Evolutionary conservation across 2,329 filamentous ascomycete genomes (phyloP).

Genomic region (Zasmidium cellare): DNA sequence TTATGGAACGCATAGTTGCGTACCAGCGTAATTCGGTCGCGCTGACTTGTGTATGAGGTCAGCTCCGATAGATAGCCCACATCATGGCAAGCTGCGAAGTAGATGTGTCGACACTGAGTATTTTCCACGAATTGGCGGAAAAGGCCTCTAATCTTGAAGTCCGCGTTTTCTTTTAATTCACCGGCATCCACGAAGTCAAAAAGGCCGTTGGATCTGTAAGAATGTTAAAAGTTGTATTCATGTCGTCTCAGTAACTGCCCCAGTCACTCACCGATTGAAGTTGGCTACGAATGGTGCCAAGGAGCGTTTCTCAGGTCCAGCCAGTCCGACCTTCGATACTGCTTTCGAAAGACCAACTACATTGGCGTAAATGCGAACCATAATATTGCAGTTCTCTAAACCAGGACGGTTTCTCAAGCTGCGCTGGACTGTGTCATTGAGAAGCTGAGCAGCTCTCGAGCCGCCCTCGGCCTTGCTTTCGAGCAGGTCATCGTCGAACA

Average conservation of each 20-base stretch:
- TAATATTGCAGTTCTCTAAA: constrained; percentile 53
- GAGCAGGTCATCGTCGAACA: constrained; percentile 38
- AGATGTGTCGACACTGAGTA: constrained; percentile 64
- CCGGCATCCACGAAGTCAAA: constrained; percentile 65
- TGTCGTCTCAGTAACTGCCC: no score
- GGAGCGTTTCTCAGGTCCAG: constrained; percentile 57
- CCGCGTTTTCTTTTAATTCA: constrained; percentile 60
- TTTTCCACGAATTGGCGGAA: constrained; percentile 57
- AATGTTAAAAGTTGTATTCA: no score
- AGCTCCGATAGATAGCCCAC: constrained; percentile 59
- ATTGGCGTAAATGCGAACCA: constrained; percentile 51
- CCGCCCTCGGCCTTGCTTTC: constrained; percentile 50
- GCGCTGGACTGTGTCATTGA: constrained; percentile 53
- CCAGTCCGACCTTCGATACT: constrained; percentile 51
- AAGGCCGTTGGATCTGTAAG: constrained; percentile 55
- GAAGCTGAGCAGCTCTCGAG: constrained; percentile 53
- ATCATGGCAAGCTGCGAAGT: constrained; percentile 64
- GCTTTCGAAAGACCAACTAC: constrained; percentile 47
- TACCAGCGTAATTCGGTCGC: constrained; percentile 55
- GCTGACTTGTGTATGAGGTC: constrained; percentile 51
- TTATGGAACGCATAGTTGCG: constrained; percentile 52
- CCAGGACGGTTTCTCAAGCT: constrained; percentile 44
- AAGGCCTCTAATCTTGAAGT: constrained; percentile 59
- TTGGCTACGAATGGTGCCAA: constrained; percentile 57
- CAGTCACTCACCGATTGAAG: constrained; percentile 29